phyloP scores from a whole-genome alignment of 1,284 basidiomycete genomes.

The Tilletia indica region DNA sequence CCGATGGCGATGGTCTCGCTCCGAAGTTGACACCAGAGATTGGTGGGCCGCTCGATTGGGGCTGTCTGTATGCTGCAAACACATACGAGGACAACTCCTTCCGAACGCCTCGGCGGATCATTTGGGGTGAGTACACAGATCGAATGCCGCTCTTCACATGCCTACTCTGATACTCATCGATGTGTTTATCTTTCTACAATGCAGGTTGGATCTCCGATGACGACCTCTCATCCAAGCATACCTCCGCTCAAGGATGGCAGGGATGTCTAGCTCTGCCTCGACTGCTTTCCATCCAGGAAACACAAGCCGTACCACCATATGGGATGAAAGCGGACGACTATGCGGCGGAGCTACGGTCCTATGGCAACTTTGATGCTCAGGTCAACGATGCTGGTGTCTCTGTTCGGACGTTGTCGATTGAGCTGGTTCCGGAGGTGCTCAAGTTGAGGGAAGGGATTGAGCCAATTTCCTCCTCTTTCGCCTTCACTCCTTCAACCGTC shows the following conservation, averaged over 20 bases:
- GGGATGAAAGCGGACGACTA: not conserved
- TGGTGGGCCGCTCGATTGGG: slow-evolving; percentile 34
- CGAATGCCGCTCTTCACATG: not conserved
- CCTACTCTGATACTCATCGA: not conserved
- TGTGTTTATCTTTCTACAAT: not conserved
- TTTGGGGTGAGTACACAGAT: slow-evolving; percentile 30
- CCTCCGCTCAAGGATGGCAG: slow-evolving; percentile 40
- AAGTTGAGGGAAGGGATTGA: slow-evolving; percentile 24
- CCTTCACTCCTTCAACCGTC: too few relatives aligned
- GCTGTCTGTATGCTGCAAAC: slow-evolving; percentile 41
- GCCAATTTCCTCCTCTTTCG: not conserved
- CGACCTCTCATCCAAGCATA: slow-evolving; percentile 33
- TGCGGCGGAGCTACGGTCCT: not conserved
- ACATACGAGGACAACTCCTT: slow-evolving; percentile 31
- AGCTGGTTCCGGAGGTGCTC: slow-evolving; percentile 28
- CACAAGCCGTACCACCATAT: not conserved
- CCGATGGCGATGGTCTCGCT: not conserved
- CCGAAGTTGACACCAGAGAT: slow-evolving; percentile 28
- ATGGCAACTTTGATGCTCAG: slow-evolving; percentile 3
- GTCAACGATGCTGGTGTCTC: not conserved
- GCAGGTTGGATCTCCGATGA: slow-evolving; percentile 42
- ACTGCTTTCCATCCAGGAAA: slow-evolving; percentile 31
- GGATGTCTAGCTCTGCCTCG: slow-evolving; percentile 38
- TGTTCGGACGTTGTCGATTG: slow-evolving; percentile 27
- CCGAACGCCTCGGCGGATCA: slow-evolving; percentile 24